Conservation (phyloP, 768 basidiomycete genomes). For the Paxillus ammoniavirescens region DNA sequence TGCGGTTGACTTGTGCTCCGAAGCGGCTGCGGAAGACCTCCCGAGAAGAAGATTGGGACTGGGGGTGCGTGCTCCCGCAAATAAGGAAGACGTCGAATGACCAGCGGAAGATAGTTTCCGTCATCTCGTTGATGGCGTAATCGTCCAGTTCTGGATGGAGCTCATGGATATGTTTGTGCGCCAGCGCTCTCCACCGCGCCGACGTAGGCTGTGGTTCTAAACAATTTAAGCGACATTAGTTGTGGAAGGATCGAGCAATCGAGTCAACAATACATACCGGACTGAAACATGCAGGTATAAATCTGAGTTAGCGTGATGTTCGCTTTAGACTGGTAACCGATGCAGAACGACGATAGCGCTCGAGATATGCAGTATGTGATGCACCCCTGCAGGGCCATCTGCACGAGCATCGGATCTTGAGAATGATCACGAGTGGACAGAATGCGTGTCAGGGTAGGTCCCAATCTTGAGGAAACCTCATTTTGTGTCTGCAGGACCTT, state of each 20-base stretch:
- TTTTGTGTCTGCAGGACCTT: constrained; percentile 52
- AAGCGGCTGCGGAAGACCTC: constrained; percentile 48
- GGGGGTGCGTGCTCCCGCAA: constrained; percentile 53
- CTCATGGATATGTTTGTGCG: constrained; percentile 65
- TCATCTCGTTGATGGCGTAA: constrained; percentile 66
- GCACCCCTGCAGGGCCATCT: constrained; percentile 72
- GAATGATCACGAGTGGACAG: constrained; percentile 65
- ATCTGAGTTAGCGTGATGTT: constrained; percentile 64
- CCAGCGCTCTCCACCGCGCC: constrained; percentile 73
- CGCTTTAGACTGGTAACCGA: constrained; percentile 69
- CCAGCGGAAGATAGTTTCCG: constrained; percentile 75
- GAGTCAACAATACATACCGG: constrained; percentile 38
- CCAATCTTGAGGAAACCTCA: constrained; percentile 63
- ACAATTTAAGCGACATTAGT: constrained; percentile 13
- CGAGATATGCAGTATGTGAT: constrained; percentile 65
- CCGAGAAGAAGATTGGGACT: constrained; percentile 35
- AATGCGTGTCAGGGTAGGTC: constrained; percentile 57
- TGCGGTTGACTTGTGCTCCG: constrained; percentile 59
- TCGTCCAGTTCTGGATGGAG: constrained; percentile 67
- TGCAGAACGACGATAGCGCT: constrained; percentile 67
- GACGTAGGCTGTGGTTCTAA: constrained; percentile 76
- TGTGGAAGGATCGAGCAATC: neutral
- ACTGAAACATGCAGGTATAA: constrained; percentile 54
- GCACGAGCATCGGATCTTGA: constrained; percentile 74
- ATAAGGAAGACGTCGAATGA: constrained; percentile 64